Evolutionary conservation across 345 rosid species (phyloP).

Genomic region (Eucalyptus polyanthemos): DNA sequence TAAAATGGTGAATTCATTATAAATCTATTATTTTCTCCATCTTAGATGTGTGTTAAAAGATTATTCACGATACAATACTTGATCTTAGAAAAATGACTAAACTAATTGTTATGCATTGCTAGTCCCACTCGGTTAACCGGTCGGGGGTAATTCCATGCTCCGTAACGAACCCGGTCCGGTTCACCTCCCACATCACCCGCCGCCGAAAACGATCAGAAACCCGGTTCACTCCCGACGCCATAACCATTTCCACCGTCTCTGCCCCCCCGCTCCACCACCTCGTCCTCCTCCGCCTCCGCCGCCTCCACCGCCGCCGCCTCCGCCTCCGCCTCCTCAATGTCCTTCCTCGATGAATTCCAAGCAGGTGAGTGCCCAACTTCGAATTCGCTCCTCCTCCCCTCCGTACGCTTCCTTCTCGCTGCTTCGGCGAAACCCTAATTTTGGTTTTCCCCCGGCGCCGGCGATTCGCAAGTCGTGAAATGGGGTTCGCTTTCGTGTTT

Average conservation of each 20-base stretch:
- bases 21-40: not conserved
- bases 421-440: not conserved
- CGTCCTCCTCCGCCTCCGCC: not conserved
- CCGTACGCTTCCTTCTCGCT: not conserved
- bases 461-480: not conserved
- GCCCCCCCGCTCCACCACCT: not conserved
- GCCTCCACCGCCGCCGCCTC: not conserved
- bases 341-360: slow-evolving; percentile 39
- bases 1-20: not conserved
- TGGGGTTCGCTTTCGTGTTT: not conserved
- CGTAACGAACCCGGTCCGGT: not conserved
- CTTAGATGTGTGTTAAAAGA: not conserved
- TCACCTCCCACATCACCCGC: not conserved
- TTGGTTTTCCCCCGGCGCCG: not conserved
- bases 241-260: not conserved
- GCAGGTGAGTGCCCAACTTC: slow-evolving; percentile 9
- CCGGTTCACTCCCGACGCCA: not conserved
- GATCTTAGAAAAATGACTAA: not conserved
- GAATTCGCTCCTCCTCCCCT: too few relatives aligned
- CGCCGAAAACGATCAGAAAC: not conserved
- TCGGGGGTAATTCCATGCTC: not conserved
- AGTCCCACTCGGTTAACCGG: not conserved
- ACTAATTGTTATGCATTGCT: not conserved
- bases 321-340: not conserved
- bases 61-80: not conserved